Evolutionary conservation across 2,329 filamentous ascomycete genomes (phyloP), one percentile per base, ranked within the genome.

Genomic region (Cladosporium colombiae): DNA sequence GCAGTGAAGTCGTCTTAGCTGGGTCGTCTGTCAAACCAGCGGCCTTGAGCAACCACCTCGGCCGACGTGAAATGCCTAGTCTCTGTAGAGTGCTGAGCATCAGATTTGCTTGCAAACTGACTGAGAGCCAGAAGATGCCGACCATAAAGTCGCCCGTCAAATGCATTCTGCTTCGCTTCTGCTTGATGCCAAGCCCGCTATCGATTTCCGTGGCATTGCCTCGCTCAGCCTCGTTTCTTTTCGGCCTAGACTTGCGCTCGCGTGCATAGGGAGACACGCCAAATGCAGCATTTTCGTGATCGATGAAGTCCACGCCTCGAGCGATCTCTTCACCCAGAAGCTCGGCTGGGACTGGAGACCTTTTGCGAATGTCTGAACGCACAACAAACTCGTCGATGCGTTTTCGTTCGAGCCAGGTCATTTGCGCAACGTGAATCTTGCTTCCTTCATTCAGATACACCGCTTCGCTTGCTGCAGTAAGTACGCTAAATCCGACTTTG

Each of bases 391-490:
- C 92, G 53, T 88, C 85, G 11, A 94, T 83, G 6, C 93, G 86
- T 70, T 96, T 91, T 71, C 94, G 91, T 75, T 99, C 95, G 3
- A 98, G 81, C 94, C 95, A 99, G 0, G 95, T 97, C 79, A 89
- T 89, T 40, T 85, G 82, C 69, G 88, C 88, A 2, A 96, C 82
- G 67, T 87, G 89, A 61, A 98, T 88, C 1, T 85, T 85, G 49
- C 87, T 87, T 55, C 94, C 94, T 77, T 98, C 94, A 68, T 97
- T 97, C 13, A 99, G 82, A 74, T 97, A 98, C 0, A 98, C 95
- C 3, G 94, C 94, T 78, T 98, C 93, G 72, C 92, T 97, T 0
- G 95, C 95, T 77, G 96, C 94, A 0, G 92, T 96, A 67, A 98
- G 87, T 14, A 94, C 89, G 13, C 89, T 89, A 74, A 97, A 97